Base-by-base conservation (phyloP, 768 basidiomycete genomes). In the Boletus sp. region DNA sequence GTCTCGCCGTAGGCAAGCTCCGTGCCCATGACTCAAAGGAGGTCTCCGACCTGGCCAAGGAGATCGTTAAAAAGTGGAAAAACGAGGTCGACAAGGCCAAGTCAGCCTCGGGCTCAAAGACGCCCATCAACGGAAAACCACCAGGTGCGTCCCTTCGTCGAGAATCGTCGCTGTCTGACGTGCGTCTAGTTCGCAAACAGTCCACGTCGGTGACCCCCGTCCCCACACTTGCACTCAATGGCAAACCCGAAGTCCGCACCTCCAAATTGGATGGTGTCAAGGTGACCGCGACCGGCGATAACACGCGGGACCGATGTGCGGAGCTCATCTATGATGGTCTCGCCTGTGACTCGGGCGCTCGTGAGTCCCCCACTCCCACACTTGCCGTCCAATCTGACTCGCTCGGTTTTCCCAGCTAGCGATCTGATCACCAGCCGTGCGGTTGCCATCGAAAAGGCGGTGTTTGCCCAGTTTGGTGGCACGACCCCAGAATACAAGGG, bases 281-380 rank as follows among this genome's bases (percentile, higher is more conserved):
- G 52, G 73, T 74, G 6, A 64, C 77, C 6, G 74, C 74, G 33
- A 82, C 80, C 0, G 85, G 85, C 11, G 90, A 98, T 62, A 75
- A 72, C 57, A 90, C 88, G 0, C 78, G 97, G 50, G 90, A 96
- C 71, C 92, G 85, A 68, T 97, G 95, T 66, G 78, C 85, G 8
- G 87, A 91, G 66, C 82, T 98, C 66, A 78, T 95, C 21, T 99
- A 99, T 64, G 93, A 98, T 67, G 91, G 92, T 11, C 78, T 99
- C 27, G 88, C 90, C 3, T 79, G 72, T 47, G 94, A 97, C 73
- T 92, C 93, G 34, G 83, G 81, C 44, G 90, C 92, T 51, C 90
- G 95, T 97, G 66, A 70, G 95, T 86, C 17, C 15, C 43, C 13
- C 40, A 8, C 2, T 14, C 33, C 30, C 48, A 51, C 47, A 21